Evolutionary conservation across 495 filamentous ascomycete genomes (phyloP), one percentile per base, ranked within the genome.

Genomic region (Aspergillus funiculosus): DNA sequence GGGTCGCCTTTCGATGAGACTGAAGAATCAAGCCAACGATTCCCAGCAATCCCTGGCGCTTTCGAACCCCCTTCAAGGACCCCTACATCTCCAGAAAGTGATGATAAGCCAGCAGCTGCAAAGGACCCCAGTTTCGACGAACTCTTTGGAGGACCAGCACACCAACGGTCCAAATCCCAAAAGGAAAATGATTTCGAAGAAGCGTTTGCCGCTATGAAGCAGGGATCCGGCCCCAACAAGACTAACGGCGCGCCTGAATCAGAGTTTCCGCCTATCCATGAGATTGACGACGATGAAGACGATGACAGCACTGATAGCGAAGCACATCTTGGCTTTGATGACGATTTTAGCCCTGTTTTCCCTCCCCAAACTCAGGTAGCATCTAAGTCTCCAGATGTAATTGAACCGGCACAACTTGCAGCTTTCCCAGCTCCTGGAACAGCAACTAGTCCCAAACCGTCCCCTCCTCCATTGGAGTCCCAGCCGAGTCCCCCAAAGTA

Each of bases 211-310:
- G 51, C 59, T 20, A 64, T 73, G 68, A 67, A 66, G 47, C 59
- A 62, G 19, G 47, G 48, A 13, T 14, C 56, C 6, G 49, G 45
- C 15, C 11, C 50, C 6, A 46, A 43, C 7, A 57, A 61, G n/a
- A 17, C 57, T 4, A 61, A 63, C 30, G 70, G 66, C 18, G 50
- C 59, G 43, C 44, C 64, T 51, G 22, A 60, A 9, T 61, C 63
- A n/a, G 92, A 97, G 57, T 97, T 97, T 66, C 94, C 94, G 25
- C 92, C 92, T 1, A 95, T 97, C 46, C 82, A 82, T 27, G 90
- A 95, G 55, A 60, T 95, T 25, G 82, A 92, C 49, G 88, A 91
- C 10, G 78, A 77, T 22, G 73, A 86, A 46, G 56, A 65, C 13
- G 83, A 74, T 45, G 88, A 90, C 25, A 88, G 84, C 46, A 67